phyloP scores from a whole-genome alignment of 139 green algal species.

The Chlorella sp. region DNA sequence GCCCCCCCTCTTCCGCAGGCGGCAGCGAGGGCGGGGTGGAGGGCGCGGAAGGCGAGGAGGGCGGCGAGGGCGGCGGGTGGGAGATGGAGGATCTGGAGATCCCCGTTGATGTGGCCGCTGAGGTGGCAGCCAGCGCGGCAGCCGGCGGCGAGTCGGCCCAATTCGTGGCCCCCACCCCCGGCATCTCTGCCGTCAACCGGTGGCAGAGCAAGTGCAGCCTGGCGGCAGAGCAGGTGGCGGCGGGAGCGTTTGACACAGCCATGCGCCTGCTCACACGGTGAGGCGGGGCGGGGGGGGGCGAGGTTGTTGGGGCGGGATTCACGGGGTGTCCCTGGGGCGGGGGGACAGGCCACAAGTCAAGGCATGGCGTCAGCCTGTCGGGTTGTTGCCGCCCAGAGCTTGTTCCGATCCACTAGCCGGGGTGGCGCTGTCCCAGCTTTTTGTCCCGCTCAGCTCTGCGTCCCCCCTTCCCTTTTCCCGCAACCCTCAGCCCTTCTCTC shows the following conservation, averaged over 20 bases:
- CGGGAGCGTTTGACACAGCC: constrained; percentile 87
- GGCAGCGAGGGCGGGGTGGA: constrained; percentile 47
- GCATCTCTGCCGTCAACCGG: constrained; percentile 74
- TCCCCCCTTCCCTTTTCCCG: too few species aligned
- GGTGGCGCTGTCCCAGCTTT: too few species aligned
- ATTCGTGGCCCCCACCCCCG: constrained; percentile 86
- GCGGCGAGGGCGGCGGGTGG: constrained; percentile 88
- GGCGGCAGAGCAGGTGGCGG: constrained; percentile 85
- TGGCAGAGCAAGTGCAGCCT: constrained; percentile 88
- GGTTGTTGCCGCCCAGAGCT: too few species aligned
- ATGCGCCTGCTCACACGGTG: constrained; percentile 87
- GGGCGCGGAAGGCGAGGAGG: constrained; percentile 55
- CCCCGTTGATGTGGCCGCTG: constrained; percentile 53
- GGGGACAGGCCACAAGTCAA: background rate
- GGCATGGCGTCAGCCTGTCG: background rate
- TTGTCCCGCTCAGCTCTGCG: too few species aligned
- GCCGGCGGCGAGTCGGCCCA: constrained; percentile 27
- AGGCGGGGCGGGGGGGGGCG: background rate
- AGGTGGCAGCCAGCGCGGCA: constrained; percentile 45
- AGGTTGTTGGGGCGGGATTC: background rate
- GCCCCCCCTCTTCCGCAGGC: background rate
- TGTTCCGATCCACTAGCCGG: too few species aligned
- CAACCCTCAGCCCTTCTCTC: too few species aligned
- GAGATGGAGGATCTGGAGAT: constrained; percentile 86
- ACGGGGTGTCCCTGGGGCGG: background rate